A percentile compares a stretch with the other conserved stretches of the same genome.
Conservation (phyloP, 2,329 filamentous ascomycete genomes). For the Scedosporium minutisporum region DNA sequence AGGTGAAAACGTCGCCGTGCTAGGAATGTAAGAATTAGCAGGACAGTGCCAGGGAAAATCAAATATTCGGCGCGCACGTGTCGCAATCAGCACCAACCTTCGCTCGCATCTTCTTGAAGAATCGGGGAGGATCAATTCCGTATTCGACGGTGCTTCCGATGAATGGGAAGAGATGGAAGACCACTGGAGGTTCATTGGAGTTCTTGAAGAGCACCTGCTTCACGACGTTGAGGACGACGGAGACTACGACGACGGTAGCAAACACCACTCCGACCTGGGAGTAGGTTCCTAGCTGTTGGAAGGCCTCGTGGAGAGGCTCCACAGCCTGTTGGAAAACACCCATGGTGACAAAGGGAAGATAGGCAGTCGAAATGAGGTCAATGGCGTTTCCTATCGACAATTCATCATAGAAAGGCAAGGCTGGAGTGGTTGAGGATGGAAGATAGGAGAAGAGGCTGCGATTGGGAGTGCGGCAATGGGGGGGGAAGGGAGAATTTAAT, state of each 20-base stretch:
- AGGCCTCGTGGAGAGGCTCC: conserved; percentile 37
- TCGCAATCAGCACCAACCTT: conserved; percentile 48
- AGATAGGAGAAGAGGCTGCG: background rate
- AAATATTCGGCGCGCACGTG: background rate
- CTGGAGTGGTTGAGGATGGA: background rate
- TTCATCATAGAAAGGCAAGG: background rate
- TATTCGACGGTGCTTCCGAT: conserved; percentile 89
- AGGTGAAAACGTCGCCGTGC: conserved; percentile 87
- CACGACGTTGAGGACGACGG: conserved; percentile 69
- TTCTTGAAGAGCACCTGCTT: conserved; percentile 74
- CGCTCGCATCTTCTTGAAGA: conserved; percentile 66
- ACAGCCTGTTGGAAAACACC: conserved; percentile 40
- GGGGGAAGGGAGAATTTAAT: background rate
- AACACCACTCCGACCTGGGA: conserved; percentile 13
- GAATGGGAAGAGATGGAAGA: conserved; percentile 74
- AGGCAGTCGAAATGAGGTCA: background rate
- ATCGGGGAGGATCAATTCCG: conserved; percentile 85
- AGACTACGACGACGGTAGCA: conserved; percentile 34
- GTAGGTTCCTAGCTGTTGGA: conserved; percentile 35
- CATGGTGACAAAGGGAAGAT: conserved; percentile 27
- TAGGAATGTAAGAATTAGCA: conserved; percentile 20
- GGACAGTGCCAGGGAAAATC: background rate
- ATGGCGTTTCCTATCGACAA: background rate
- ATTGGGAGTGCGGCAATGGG: background rate
- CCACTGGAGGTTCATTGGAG: conserved; percentile 68